phyloP scores from a whole-genome alignment of 768 basidiomycete species.

The Tulasnella sp. region DNA sequence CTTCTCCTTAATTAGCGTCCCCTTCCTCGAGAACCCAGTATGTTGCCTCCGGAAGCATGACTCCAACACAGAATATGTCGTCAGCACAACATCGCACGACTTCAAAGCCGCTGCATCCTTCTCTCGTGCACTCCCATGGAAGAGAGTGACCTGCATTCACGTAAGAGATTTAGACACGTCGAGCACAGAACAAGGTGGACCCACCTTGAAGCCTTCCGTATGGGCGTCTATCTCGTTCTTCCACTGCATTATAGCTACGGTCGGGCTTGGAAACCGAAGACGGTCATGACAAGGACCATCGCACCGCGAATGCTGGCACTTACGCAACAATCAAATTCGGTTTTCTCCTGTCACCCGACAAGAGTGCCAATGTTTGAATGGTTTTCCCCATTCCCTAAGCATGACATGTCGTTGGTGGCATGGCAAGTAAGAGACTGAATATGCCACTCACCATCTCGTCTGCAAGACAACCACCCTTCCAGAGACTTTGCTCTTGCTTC shows the following conservation, averaged over 20 bases:
- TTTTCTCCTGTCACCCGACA: slow-evolving; percentile 62
- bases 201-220: slow-evolving; percentile 57
- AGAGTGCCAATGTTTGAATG: slow-evolving; percentile 86
- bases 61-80: slow-evolving; percentile 31
- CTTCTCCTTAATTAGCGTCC: slow-evolving; percentile 71
- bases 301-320: slow-evolving; percentile 23
- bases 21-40: slow-evolving; percentile 80
- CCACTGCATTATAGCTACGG: slow-evolving; percentile 67
- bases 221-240: slow-evolving; percentile 82
- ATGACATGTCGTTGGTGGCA: background rate
- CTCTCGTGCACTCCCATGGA: slow-evolving; percentile 74
- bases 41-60: slow-evolving; percentile 63
- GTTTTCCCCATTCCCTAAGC: slow-evolving; percentile 81
- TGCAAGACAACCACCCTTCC: slow-evolving; percentile 82
- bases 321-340: slow-evolving; percentile 91
- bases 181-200: background rate
- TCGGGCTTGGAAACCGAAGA: slow-evolving; percentile 28
- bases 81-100: slow-evolving; percentile 71
- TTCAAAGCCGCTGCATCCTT: slow-evolving; percentile 53
- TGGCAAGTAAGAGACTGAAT: background rate
- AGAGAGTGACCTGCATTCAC: slow-evolving; percentile 51
- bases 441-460: slow-evolving; percentile 11
- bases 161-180: background rate
- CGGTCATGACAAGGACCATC: background rate
- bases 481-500: slow-evolving; percentile 75